These are phyloP conservation scores for Salix koriyanagi DNA, from an alignment of 345 rosid genomes.

Conservation along the genomic window DNA sequence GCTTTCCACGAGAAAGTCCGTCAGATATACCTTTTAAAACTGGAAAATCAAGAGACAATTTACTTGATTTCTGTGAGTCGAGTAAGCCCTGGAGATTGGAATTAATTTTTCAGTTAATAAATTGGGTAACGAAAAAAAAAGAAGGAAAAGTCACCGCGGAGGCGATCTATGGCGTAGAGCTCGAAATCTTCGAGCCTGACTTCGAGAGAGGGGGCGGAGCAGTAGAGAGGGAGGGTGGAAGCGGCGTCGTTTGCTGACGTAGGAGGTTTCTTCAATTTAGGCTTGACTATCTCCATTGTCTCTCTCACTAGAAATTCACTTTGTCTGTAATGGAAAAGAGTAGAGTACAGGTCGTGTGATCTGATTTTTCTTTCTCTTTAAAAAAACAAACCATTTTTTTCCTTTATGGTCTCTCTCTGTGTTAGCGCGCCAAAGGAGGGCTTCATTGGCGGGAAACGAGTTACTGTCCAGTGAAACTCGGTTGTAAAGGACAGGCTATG, in stretches of 20 bases:
- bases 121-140: not conserved
- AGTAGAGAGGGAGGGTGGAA: conserved; percentile 59
- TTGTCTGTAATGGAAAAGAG: not conserved
- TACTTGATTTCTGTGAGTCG: too few relatives aligned
- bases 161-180: conserved; percentile 83
- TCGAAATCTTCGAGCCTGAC: conserved; percentile 90
- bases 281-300: conserved; percentile 49
- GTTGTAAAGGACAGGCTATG: too few relatives aligned
- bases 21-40: conserved; percentile 77
- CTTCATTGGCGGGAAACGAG: conserved; percentile 19
- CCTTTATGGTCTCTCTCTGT: not conserved
- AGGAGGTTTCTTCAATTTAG: conserved; percentile 19
- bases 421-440: conserved; percentile 11
- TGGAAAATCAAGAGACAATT: conserved; percentile 23
- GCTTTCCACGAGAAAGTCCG: conserved; percentile 76
- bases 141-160: conserved; percentile 51
- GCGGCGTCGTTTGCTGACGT: conserved; percentile 23
- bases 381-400: too few relatives aligned
- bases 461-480: too few relatives aligned
- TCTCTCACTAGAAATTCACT: not conserved
- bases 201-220: conserved; percentile 75
- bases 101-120: too few relatives aligned
- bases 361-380: not conserved
- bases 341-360: not conserved
- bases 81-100: not conserved